Base-by-base conservation (phyloP, 768 basidiomycete genomes). In the Tulasnella sp. region DNA sequence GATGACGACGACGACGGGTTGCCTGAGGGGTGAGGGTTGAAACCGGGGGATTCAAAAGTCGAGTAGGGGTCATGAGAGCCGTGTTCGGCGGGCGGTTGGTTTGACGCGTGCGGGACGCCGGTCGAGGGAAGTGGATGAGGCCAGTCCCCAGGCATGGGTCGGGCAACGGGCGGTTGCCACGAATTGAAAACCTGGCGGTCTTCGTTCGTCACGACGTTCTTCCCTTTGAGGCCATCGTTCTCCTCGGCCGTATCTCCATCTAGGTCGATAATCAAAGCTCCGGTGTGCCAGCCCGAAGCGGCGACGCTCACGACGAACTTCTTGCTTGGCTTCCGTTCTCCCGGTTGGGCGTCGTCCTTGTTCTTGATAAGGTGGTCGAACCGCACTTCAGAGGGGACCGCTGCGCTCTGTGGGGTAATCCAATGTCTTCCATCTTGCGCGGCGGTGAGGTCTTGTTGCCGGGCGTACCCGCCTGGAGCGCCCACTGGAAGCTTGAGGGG, bases 251-350 rank as follows among this genome's bases (percentile, higher is more conserved):
- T 31, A 24, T 74, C 74, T 31, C 36, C 39, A 19, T 95, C 91
- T 38, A 95, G 86, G 84, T 95, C 94, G 52, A 97, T 92, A 3
- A 94, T 94, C 72, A 98, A 86, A 1, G 95, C 95, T 10, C 95
- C 96, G 78, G 90, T 93, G 83, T 98, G 97, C 96, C 96, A 97
- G 14, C 97, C 97, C 0, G 91, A 89, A 3, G 96, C 94, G 6
- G 94, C 89, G 7, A 92, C 91, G 0, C 89, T 89, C 82, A 97
- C 93, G 82, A 94, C 95, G 83, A 94, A 98, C 81, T 88, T 87
- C 73, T 91, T 87, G 79, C 87, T 90, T 31, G 84, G 85, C 73
- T 84, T 86, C 82, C 88, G 89, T 77, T 85, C 85, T n/a, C 84
- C 87, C 81, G 88, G 82, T 91, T 68, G 27, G n/a, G n/a, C n/a